These are phyloP conservation scores for Ascomycota sp. DNA, from an alignment of 2,329 filamentous ascomycete species.

Conservation along the genomic window DNA sequence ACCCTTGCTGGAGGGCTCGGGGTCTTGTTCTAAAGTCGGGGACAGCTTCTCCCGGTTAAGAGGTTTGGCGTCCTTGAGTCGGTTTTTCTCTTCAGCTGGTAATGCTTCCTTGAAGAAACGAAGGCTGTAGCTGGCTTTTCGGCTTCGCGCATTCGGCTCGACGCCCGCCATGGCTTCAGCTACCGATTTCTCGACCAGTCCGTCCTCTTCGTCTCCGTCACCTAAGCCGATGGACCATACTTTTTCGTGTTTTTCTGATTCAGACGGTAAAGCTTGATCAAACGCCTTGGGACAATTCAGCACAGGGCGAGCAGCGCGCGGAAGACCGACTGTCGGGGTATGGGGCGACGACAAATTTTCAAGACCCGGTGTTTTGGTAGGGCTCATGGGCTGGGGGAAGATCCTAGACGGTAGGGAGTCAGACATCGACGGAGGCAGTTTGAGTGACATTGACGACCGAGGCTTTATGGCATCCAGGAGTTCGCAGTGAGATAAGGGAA, in stretches of 20 bases:
- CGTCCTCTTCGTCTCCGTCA: conserved; percentile 26
- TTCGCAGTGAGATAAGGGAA: conserved; percentile 15
- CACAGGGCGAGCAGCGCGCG: conserved; percentile 1
- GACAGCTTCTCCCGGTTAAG: conserved; percentile 20
- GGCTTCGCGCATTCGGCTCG: conserved; percentile 43
- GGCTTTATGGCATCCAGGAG: conserved; percentile 10
- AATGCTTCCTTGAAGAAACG: conserved; percentile 47
- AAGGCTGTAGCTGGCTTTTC: conserved; percentile 46
- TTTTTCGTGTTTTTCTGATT: conserved; percentile 39
- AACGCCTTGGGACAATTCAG: conserved; percentile 16
- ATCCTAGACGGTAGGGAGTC: too few relatives aligned
- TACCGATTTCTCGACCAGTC: conserved; percentile 44
- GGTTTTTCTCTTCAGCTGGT: conserved; percentile 33
- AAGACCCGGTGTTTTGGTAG: conserved; percentile 2
- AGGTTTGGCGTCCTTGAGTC: conserved; percentile 25
- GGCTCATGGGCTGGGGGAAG: conserved; percentile 3
- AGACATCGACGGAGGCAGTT: conserved; percentile 10
- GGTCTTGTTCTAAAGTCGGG: conserved; percentile 12
- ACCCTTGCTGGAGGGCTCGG: too few relatives aligned
- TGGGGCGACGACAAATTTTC: background rate
- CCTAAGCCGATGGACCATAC: conserved; percentile 42
- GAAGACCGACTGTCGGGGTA: conserved; percentile 1
- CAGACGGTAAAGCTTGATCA: conserved; percentile 22
- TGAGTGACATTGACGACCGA: conserved; percentile 14
- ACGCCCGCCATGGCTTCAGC: conserved; percentile 37